Base-by-base conservation (phyloP, 2,329 filamentous ascomycete species). In the Fusarium sp. region DNA sequence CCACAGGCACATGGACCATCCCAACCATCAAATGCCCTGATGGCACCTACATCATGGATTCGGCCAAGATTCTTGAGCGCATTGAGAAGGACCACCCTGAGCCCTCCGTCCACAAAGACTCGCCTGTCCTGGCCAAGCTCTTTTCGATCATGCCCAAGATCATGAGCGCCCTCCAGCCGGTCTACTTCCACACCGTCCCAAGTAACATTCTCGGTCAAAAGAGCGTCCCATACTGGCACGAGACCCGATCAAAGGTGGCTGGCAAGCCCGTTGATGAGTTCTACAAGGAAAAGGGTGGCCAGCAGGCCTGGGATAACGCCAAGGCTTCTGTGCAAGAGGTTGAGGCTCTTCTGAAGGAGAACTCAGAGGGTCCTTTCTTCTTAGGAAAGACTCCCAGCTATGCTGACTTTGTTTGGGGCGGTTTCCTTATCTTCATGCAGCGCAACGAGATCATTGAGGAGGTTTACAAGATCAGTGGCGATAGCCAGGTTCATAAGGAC, bases 1-100 rank as follows among this genome's bases (percentile, higher is more conserved):
- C 63, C 1, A 73, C 70, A n/a, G 63, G 67, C 56, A 70, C 63
- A 51, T 74, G 69, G 66, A 75, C 73, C 11, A 73, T 84, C 55
- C 90, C 90, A 0, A 80, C 86, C 2, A 79, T 90, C 65, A 80
- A 77, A 17, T 81, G 89, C 45, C 81, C 84, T 0, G 83, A 88
- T 47, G 87, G 86, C 19, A 84, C 75, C 1, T 89, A 86, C 71
- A 68, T 90, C 10, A 91, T 89, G 85, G 89, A 93, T 73, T 90
- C 88, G 2, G 80, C 78, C 64, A 78, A 78, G 43, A 93, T 93
- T 65, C 88, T 85, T 15, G 68, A 78, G 15, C 81, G 81, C 19
- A 81, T 93, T 33, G 90, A 93, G 72, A 78, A 82, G 53, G 77
- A 79, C 1, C 81, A 91, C 66, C 90, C 90, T 0, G 76, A 80